Evolutionary conservation across 805 yeast species (phyloP), one percentile per base, ranked within the genome.

Genomic region (Candida ortonii): DNA sequence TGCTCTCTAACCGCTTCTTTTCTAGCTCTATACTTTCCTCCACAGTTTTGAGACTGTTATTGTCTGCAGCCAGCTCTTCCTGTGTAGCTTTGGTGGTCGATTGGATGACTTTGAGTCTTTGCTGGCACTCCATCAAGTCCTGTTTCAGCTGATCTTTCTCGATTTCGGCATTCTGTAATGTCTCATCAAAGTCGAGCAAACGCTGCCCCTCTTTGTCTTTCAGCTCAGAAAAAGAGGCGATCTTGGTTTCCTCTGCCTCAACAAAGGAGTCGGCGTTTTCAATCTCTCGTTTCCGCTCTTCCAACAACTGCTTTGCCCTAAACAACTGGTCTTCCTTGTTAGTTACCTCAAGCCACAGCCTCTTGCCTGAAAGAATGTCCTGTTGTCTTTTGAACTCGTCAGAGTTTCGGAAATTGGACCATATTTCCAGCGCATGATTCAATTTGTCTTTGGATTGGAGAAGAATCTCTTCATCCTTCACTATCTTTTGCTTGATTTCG

Each of bases 321-420:
- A 44, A 40, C 2, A 44, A 23, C 19, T 48, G 46, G 4, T 46
- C 33, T 33, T 59, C 57, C 12, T 50, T 48, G 7, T 45, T 49
- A 3, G 41, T 49, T 19, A 61, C 64, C 37, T 70, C 70, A 30
- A 71, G 52, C 78, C 79, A 75, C 15, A 67, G 46, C 17, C 66
- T 59, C 44, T 72, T 74, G 10, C 77, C 80, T 28, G 70, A 66
- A 3, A 70, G 41, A 23, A 62, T 30, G 25, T 62, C 55, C 49
- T 68, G 64, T 44, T 56, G 52, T 30, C 65, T 52, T 39, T 64
- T 54, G 34, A 67, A 55, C 41, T 64, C 59, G 33, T 67, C 67
- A 0, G 73, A 64, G 24, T 66, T 64, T 36, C 57, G 53, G 32
- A 71, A 59, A 28, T 62, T 64, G 10, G 56, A 50, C 39, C 68